Evolutionary conservation across 164 flowering plant species (phyloP), one percentile per base, ranked within the genome.

Genomic region (Tetrastigma voinierianum): DNA sequence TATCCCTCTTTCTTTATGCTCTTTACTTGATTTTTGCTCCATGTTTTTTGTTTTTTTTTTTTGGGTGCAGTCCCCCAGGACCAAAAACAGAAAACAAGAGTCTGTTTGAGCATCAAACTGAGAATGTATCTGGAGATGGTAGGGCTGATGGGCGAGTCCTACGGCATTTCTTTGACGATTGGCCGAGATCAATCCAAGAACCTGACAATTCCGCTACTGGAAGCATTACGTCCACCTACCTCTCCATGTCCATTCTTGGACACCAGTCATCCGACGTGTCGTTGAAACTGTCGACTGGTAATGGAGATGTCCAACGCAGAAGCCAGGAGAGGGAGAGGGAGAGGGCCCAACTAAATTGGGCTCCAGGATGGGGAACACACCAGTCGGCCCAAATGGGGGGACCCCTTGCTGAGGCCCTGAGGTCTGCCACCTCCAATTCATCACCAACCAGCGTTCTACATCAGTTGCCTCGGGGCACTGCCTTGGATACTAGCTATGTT

Each of bases 391-490:
- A 85, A 0, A 81, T 86, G 89, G 96, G 92, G 0, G 96, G 96
- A 12, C 98, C 96, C 1, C 84, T 92, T 1, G 96, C 95, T 0
- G 98, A 92, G 79, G 96, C 93, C 0, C 70, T 92, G 51, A 71
- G 95, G 24, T 90, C 97, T 0, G 81, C 94, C 0, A 69, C 80
- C 2, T 56, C 84, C 25, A 76, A 70, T 62, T 78, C 83, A 2
- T 84, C 91, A 0, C 90, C 90, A 0, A 85, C 86, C 0, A 86
- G 90, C 46, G 90, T 88, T 13, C 77, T 90, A 43, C 89, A 83
- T 67, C 84, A 83, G 70, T 32, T 82, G 72, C 74, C 75, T 10
- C 70, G 83, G 15, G 40, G 72, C 16, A 63, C 81, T 4, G 64
- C 67, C 10, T 80, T 85, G 0, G 86, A 84, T 57, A 67, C 89